phyloP scores from a whole-genome alignment of 1,139 yeast genomes.

The Yamadazyma taylorii region DNA sequence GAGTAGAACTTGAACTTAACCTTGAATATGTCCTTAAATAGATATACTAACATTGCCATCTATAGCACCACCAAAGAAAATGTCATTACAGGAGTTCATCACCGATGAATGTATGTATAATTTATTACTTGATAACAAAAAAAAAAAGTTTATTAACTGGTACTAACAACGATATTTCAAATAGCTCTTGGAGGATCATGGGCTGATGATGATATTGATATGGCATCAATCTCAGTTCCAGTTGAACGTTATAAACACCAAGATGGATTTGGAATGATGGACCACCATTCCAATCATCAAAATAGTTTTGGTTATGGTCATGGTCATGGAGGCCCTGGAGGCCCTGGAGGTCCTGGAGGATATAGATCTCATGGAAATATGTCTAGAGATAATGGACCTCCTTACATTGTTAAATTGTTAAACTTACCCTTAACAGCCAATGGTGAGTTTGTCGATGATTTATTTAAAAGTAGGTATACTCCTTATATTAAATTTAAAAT shows the following conservation, averaged over 20 bases:
- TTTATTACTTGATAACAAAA: no score
- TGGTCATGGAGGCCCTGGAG: slow-evolving; percentile 12
- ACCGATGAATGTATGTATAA: slow-evolving; percentile 50
- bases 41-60: slow-evolving; percentile 13
- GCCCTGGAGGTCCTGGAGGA: slow-evolving; percentile 10
- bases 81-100: slow-evolving; percentile 54
- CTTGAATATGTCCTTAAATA: not conserved
- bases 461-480: slow-evolving; percentile 45
- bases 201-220: slow-evolving; percentile 78
- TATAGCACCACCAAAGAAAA: slow-evolving; percentile 43
- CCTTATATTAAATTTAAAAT: slow-evolving; percentile 41
- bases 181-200: slow-evolving; percentile 60
- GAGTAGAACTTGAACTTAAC: no score
- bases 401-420: slow-evolving; percentile 56
- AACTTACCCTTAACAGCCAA: slow-evolving; percentile 47
- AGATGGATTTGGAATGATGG: slow-evolving; percentile 7
- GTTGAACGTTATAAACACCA: slow-evolving; percentile 30
- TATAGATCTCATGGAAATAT: slow-evolving; percentile 3
- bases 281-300: slow-evolving; percentile 2
- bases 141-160: no score
- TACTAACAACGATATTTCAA: slow-evolving; percentile 15
- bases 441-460: slow-evolving; percentile 41
- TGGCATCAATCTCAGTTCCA: slow-evolving; percentile 65
- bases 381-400: slow-evolving; percentile 43
- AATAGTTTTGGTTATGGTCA: slow-evolving; percentile 11